Conservation (phyloP, 1,139 yeast species). For the Hansenula sp. region DNA sequence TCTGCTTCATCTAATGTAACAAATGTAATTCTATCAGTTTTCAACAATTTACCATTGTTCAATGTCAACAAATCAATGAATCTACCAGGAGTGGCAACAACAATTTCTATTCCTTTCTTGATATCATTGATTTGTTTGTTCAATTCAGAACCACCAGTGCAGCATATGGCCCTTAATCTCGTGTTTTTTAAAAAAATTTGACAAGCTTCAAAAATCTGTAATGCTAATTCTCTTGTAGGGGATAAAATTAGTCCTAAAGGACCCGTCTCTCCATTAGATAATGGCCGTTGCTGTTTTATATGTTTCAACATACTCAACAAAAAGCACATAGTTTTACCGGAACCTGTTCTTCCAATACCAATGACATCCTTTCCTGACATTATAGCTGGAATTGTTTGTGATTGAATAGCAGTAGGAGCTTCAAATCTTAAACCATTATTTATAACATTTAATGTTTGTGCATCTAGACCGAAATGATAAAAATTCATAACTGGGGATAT, state of each 20-base stretch:
- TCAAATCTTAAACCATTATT: constrained; percentile 45
- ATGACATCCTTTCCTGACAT: constrained; percentile 89
- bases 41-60: constrained; percentile 75
- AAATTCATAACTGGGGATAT: constrained; percentile 66
- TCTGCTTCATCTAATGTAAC: constrained; percentile 95
- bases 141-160: constrained; percentile 92
- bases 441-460: constrained; percentile 41
- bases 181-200: constrained; percentile 48
- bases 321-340: constrained; percentile 92
- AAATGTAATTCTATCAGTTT: constrained; percentile 67
- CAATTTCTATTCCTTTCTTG: constrained; percentile 73
- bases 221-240: constrained; percentile 91
- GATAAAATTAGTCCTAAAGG: constrained; percentile 81
- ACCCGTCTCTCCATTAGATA: constrained; percentile 51
- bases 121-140: constrained; percentile 78
- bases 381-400: constrained; percentile 87
- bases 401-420: constrained; percentile 83
- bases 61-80: constrained; percentile 86
- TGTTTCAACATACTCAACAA: constrained; percentile 82
- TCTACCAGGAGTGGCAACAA: constrained; percentile 96
- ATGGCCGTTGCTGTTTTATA: constrained; percentile 63
- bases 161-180: constrained; percentile 60
- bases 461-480: constrained; percentile 79
- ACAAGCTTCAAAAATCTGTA: constrained; percentile 76
- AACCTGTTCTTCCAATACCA: constrained; percentile 95